Evolutionary conservation across 2,329 filamentous ascomycete genomes (phyloP).

Genomic region (Coniochaeta sp.): DNA sequence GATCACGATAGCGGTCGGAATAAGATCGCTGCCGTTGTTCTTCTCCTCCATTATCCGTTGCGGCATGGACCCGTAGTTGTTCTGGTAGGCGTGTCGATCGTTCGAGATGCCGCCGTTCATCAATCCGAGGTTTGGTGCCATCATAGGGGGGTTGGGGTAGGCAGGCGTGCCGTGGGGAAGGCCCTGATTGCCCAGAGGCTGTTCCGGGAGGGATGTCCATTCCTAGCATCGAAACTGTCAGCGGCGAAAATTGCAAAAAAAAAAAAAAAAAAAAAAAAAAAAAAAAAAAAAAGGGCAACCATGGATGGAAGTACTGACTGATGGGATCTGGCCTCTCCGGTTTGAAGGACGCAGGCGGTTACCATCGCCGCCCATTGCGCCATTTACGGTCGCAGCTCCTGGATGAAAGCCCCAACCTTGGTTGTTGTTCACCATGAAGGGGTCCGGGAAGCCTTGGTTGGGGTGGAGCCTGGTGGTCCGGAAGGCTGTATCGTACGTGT

Average conservation of each 20-base stretch:
- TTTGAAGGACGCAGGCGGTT: slow-evolving; percentile 57
- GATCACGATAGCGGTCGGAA: slow-evolving; percentile 96
- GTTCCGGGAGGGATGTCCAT: slow-evolving; percentile 12
- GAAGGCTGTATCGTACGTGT: slow-evolving; percentile 52
- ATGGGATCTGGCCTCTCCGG: slow-evolving; percentile 40
- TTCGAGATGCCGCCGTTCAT: slow-evolving; percentile 11
- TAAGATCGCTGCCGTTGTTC: slow-evolving; percentile 73
- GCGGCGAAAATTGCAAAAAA: background rate
- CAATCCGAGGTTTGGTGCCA: background rate
- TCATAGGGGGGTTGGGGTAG: slow-evolving; percentile 4
- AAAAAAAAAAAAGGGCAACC: too few species aligned
- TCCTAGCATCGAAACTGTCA: slow-evolving; percentile 7
- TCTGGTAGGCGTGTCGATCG: slow-evolving; percentile 24
- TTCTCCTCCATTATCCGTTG: slow-evolving; percentile 31
- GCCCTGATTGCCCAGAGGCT: slow-evolving; percentile 4
- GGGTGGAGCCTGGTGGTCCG: slow-evolving; percentile 30
- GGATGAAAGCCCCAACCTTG: slow-evolving; percentile 32
- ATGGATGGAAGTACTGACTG: slow-evolving; percentile 3
- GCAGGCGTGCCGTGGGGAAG: slow-evolving; percentile 8
- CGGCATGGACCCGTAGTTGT: slow-evolving; percentile 30
- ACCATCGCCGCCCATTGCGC: slow-evolving; percentile 60
- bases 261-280: too few species aligned
- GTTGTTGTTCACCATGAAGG: slow-evolving; percentile 52
- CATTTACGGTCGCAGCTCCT: slow-evolving; percentile 55
- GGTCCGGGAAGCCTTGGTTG: slow-evolving; percentile 25